Percentiles rank a stretch among this genome's conserved stretches.
These are phyloP conservation scores for Solanum aculeatissimum DNA, from an alignment of 305 asterid species.

Conservation along the genomic window DNA sequence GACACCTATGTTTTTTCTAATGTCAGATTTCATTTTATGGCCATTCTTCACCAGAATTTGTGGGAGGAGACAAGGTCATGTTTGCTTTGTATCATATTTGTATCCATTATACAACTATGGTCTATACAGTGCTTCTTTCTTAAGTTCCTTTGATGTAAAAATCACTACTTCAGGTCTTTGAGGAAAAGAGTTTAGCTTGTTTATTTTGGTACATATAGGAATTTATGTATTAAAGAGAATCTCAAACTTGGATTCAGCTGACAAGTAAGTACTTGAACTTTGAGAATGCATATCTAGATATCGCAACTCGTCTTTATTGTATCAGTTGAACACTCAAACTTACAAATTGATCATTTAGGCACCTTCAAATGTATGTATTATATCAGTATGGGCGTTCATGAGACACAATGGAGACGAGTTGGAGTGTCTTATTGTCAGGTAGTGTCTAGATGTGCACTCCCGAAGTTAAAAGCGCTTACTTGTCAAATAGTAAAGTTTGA, in stretches of 20 bases:
- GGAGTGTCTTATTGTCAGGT: background rate
- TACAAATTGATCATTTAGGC: background rate
- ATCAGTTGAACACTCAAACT: background rate
- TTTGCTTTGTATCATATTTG: background rate
- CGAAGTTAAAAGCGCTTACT: too few species aligned
- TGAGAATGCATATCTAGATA: background rate
- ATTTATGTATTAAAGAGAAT: too few species aligned
- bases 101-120: background rate
- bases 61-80: background rate
- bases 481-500: too few species aligned
- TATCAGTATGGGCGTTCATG: background rate
- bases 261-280: background rate
- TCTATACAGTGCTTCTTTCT: background rate
- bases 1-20: background rate
- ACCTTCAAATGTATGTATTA: background rate
- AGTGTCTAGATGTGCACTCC: too few species aligned
- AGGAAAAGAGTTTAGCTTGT: background rate
- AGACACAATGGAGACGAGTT: background rate
- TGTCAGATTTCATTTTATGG: background rate
- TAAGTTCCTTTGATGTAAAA: background rate
- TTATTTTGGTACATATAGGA: too few species aligned
- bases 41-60: background rate
- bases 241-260: too few species aligned
- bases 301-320: background rate
- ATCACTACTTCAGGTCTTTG: background rate